A percentile compares a stretch with the other conserved stretches of the same genome.
These are phyloP conservation scores for Yamadazyma dushanensis DNA, from an alignment of 1,139 yeast genomes.

Conservation along the genomic window DNA sequence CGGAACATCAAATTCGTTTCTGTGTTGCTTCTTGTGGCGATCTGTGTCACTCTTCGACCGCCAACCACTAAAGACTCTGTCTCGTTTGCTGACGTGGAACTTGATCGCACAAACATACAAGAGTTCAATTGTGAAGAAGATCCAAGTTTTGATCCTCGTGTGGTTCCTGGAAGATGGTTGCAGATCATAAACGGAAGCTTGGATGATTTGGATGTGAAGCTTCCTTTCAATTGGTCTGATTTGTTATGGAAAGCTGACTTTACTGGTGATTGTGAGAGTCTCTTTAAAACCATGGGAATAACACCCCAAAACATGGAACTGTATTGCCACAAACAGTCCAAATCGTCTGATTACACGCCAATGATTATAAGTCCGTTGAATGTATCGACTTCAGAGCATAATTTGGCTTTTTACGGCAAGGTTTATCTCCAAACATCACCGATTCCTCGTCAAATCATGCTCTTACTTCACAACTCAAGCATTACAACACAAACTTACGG, in stretches of 20 bases:
- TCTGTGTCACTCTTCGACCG: neutral
- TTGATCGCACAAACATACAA: neutral
- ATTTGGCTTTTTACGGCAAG: conserved; percentile 1
- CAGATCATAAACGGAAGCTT: neutral
- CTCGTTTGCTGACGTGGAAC: neutral
- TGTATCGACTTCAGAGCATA: conserved; percentile 4
- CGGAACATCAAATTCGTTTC: neutral
- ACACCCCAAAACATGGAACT: no score
- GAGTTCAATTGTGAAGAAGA: neutral
- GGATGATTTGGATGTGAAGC: neutral
- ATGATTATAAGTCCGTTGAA: conserved; percentile 4
- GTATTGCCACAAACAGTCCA: no score
- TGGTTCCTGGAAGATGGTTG: neutral
- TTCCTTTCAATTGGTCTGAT: conserved; percentile 7
- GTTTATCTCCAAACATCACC: conserved; percentile 3
- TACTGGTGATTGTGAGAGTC: neutral
- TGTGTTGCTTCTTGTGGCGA: neutral
- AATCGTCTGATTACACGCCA: no score
- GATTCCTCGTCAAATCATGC: conserved; percentile 5
- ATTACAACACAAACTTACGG: conserved; percentile 3
- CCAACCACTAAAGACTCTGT: neutral
- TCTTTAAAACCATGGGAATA: neutral
- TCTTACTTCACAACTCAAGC: conserved; percentile 4
- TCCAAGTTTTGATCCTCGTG: neutral
- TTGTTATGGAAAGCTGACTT: neutral